These are phyloP conservation scores for Starmerella apis DNA, from an alignment of 805 yeast species.

Conservation along the genomic window DNA sequence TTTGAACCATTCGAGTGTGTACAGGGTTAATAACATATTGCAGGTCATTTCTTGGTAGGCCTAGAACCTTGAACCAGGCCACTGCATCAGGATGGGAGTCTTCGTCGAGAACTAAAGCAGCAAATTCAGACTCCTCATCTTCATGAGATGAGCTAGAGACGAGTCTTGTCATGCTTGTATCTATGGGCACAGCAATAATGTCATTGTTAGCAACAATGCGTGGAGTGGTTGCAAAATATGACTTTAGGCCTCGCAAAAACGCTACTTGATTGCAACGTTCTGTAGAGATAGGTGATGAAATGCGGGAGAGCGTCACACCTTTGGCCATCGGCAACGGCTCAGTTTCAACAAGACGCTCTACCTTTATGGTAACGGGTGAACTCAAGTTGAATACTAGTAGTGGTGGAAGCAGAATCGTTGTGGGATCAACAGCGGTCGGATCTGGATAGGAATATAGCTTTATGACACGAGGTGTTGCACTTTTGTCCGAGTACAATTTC, in stretches of 20 bases:
- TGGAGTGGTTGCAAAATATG: slow-evolving; percentile 44
- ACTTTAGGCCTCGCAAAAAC: slow-evolving; percentile 50
- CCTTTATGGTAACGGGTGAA: slow-evolving; percentile 28
- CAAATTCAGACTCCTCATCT: slow-evolving; percentile 42
- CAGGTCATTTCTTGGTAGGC: slow-evolving; percentile 13
- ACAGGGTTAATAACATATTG: slow-evolving; percentile 52
- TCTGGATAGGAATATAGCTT: slow-evolving; percentile 52
- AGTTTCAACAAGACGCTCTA: slow-evolving; percentile 2
- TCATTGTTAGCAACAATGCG: slow-evolving; percentile 59
- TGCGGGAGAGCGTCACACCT: slow-evolving; percentile 53
- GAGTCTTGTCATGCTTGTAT: slow-evolving; percentile 52
- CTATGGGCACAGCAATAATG: slow-evolving; percentile 66
- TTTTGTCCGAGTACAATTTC: slow-evolving; percentile 13
- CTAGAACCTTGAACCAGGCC: slow-evolving; percentile 68
- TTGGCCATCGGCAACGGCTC: slow-evolving; percentile 41
- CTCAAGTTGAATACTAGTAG: slow-evolving; percentile 44
- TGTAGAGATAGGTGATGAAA: slow-evolving; percentile 59
- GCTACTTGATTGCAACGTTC: slow-evolving; percentile 52
- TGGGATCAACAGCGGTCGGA: slow-evolving; percentile 41
- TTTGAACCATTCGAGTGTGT: slow-evolving; percentile 57
- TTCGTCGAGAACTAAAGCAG: slow-evolving; percentile 8
- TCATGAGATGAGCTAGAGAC: slow-evolving; percentile 31
- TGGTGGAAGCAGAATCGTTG: slow-evolving; percentile 51
- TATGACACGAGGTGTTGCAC: slow-evolving; percentile 28
- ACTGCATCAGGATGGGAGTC: slow-evolving; percentile 43